Conservation (phyloP, 202 grass and related monocot species). For the Zizania palustris region DNA sequence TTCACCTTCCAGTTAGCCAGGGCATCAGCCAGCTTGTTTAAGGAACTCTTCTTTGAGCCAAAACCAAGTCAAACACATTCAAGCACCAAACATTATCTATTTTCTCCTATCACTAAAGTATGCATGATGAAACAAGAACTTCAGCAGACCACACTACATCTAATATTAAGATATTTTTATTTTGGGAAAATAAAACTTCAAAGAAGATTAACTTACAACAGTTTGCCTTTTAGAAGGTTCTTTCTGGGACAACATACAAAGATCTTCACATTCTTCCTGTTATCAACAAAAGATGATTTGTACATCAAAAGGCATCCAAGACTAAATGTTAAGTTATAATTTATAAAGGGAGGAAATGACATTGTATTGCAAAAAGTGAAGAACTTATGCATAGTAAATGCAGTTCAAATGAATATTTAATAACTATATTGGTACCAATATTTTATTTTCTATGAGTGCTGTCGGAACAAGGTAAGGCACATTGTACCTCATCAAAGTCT, state of each 20-base stretch:
- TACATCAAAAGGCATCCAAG: constrained; percentile 21
- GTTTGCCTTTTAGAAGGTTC: constrained; percentile 62
- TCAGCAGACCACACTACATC: constrained; percentile 15
- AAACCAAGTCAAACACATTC: background rate
- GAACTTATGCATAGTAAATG: constrained; percentile 5
- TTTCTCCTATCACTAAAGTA: constrained; percentile 16
- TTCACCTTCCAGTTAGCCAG: background rate
- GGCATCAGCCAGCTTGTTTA: background rate
- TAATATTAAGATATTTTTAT: background rate
- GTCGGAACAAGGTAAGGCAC: constrained; percentile 17
- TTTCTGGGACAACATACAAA: constrained; percentile 62
- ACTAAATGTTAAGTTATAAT: constrained; percentile 28
- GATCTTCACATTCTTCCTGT: constrained; percentile 82
- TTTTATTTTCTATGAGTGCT: background rate
- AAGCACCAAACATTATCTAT: background rate
- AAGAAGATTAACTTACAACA: constrained; percentile 69
- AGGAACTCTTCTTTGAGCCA: background rate
- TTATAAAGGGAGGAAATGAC: constrained; percentile 11
- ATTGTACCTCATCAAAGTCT: constrained; percentile 79
- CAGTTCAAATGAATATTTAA: constrained; percentile 6
- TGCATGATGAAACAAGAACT: constrained; percentile 16
- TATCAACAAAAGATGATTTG: constrained; percentile 33
- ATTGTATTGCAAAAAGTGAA: constrained; percentile 20
- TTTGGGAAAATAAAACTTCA: background rate
- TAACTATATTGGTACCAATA: background rate